A percentile compares a stretch with the other conserved stretches of the same genome.
phyloP scores from a whole-genome alignment of 768 basidiomycete genomes.

The Lentinula aciculospora region DNA sequence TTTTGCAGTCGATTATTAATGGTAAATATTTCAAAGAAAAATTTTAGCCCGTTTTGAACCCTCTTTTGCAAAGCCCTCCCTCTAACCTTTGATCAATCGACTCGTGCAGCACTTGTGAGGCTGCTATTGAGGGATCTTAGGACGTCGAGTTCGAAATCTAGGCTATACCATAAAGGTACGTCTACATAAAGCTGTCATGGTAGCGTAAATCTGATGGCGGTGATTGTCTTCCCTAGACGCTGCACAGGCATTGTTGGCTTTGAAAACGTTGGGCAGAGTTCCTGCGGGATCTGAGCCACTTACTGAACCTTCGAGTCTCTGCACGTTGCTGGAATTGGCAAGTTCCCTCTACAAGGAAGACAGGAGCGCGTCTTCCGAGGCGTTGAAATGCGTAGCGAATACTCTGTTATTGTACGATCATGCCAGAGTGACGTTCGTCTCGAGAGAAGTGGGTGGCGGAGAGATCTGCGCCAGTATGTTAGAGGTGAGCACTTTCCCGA shows the following conservation, averaged over 20 bases:
- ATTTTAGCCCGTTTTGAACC: background rate
- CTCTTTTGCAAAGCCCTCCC: slow-evolving; percentile 32
- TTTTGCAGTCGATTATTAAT: slow-evolving; percentile 46
- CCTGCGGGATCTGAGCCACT: slow-evolving; percentile 63
- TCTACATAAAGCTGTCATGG: background rate
- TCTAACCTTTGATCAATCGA: slow-evolving; percentile 37
- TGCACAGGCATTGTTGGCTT: slow-evolving; percentile 55
- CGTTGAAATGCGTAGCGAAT: slow-evolving; percentile 75
- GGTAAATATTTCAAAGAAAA: slow-evolving; percentile 23
- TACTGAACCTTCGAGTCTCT: slow-evolving; percentile 48
- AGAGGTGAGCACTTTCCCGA: slow-evolving; percentile 37
- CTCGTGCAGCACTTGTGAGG: slow-evolving; percentile 51
- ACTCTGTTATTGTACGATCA: slow-evolving; percentile 64
- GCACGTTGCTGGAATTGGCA: slow-evolving; percentile 48
- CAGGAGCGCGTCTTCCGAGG: slow-evolving; percentile 58
- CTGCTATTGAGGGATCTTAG: slow-evolving; percentile 57
- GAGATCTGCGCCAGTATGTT: slow-evolving; percentile 48
- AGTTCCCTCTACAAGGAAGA: slow-evolving; percentile 46
- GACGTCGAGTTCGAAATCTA: slow-evolving; percentile 34
- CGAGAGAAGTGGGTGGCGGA: slow-evolving; percentile 59
- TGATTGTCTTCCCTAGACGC: slow-evolving; percentile 44
- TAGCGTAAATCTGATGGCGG: slow-evolving; percentile 1
- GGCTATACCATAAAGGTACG: slow-evolving; percentile 53
- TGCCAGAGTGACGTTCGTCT: slow-evolving; percentile 53
- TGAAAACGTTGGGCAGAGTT: slow-evolving; percentile 73